Conservation (phyloP, 352 stramenopile species). For the Thalassiosira allenii region DNA sequence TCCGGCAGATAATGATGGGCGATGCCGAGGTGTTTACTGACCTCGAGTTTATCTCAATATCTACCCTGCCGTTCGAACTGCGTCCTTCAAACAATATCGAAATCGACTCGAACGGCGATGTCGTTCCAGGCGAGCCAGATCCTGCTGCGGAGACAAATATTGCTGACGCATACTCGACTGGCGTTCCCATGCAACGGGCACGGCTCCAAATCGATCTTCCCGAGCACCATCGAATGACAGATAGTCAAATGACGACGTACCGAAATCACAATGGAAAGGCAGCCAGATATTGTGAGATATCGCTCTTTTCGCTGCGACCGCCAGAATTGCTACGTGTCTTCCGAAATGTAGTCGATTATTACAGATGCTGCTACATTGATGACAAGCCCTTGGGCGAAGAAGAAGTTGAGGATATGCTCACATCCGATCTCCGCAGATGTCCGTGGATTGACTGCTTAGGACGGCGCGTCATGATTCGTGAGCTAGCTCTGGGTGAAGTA, state of each 20-base stretch:
- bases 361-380: constrained; percentile 1
- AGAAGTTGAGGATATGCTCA: background rate
- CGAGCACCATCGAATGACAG: background rate
- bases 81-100: constrained; percentile 2
- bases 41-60: background rate
- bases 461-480: background rate
- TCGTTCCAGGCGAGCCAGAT: background rate
- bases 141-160: background rate
- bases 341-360: constrained; percentile 16
- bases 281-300: constrained; percentile 10
- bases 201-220: background rate
- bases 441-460: constrained; percentile 15
- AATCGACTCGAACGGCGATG: background rate
- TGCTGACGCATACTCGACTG: background rate
- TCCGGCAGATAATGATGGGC: background rate
- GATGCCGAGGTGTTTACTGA: constrained; percentile 11
- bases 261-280: constrained; percentile 1
- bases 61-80: constrained; percentile 4
- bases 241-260: constrained; percentile 1
- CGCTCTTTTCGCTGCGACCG: constrained; percentile 3
- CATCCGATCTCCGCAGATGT: background rate
- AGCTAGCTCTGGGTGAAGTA: constrained; percentile 2
- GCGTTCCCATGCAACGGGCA: constrained; percentile 10
- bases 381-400: background rate
- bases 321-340: background rate